These are phyloP conservation scores for Cercospora sp. DNA, from an alignment of 2,329 filamentous ascomycete species.

Conservation along the genomic window DNA sequence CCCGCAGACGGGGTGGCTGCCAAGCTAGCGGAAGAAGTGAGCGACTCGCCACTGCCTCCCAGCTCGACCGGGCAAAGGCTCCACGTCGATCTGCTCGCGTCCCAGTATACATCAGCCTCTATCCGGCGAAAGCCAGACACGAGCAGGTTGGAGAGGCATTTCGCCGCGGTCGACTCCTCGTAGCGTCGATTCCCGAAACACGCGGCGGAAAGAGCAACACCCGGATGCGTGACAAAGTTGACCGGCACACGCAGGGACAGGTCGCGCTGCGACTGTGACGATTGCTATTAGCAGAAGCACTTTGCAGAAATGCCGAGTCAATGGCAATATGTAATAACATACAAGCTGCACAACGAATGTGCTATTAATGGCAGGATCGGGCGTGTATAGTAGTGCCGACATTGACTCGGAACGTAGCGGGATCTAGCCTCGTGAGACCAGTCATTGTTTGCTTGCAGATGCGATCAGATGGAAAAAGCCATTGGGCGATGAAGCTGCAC, in stretches of 20 bases:
- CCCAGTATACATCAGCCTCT: conserved; percentile 65
- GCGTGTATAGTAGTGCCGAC: conserved; percentile 13
- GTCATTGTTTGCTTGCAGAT: neutral
- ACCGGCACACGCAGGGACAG: conserved; percentile 60
- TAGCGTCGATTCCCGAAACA: conserved; percentile 59
- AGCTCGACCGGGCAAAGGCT: conserved; percentile 62
- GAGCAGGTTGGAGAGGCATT: conserved; percentile 65
- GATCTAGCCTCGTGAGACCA: neutral
- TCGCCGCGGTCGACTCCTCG: conserved; percentile 52
- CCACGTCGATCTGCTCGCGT: conserved; percentile 55
- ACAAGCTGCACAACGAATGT: conserved; percentile 9
- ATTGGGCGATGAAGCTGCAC: neutral
- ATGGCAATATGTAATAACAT: neutral
- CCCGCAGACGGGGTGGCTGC: conserved; percentile 7
- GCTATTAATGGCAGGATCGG: conserved; percentile 15
- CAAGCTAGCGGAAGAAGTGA: conserved; percentile 24
- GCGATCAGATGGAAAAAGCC: neutral
- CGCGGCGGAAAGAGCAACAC: conserved; percentile 57
- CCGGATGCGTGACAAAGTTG: conserved; percentile 61
- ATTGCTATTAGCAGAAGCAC: neutral
- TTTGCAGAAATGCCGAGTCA: neutral
- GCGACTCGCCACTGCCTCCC: conserved; percentile 6
- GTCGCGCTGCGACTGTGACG: conserved; percentile 61
- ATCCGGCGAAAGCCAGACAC: conserved; percentile 60
- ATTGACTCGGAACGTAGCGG: conserved; percentile 4